Evolutionary conservation across 2,329 filamentous ascomycete genomes (phyloP).

Genomic region (Stemphylium beticola): DNA sequence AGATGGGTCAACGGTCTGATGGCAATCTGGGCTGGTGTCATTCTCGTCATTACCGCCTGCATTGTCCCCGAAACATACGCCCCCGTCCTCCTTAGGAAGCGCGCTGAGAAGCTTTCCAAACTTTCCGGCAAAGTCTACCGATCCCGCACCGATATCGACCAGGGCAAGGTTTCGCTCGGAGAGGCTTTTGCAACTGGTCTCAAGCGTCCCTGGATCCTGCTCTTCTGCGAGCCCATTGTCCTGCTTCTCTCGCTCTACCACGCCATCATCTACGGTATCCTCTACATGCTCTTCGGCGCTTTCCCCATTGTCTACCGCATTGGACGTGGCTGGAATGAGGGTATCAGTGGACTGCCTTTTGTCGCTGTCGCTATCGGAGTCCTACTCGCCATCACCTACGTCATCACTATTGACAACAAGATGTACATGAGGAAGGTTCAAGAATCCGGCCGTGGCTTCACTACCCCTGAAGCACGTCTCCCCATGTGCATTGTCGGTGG

Average conservation of each 20-base stretch:
- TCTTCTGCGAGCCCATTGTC: conserved; percentile 74
- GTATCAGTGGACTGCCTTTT: conserved; percentile 58
- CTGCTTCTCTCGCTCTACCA: conserved; percentile 66
- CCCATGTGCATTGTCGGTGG: conserved; percentile 67
- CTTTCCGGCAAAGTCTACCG: conserved; percentile 61
- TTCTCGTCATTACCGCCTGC: conserved; percentile 54
- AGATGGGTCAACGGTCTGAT: conserved; percentile 71
- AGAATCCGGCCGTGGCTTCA: conserved; percentile 58
- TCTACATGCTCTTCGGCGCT: conserved; percentile 58
- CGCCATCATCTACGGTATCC: conserved; percentile 61
- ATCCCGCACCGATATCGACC: conserved; percentile 54
- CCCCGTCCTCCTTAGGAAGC: conserved; percentile 61
- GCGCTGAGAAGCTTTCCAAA: conserved; percentile 56
- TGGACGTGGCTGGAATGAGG: conserved; percentile 46
- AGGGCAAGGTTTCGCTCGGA: conserved; percentile 52
- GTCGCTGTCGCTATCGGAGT: conserved; percentile 73
- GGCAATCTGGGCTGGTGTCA: conserved; percentile 44
- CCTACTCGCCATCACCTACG: conserved; percentile 63
- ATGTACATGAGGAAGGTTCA: conserved; percentile 50
- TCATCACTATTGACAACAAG: conserved; percentile 46
- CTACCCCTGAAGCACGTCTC: conserved; percentile 71
- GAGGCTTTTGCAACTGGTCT: conserved; percentile 63
- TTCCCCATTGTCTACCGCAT: conserved; percentile 68
- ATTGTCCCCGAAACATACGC: conserved; percentile 61
- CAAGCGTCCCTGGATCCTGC: conserved; percentile 70